Evolutionary conservation across 2,329 filamentous ascomycete genomes (phyloP).

Genomic region (Lasiodiplodia hormozganensis): DNA sequence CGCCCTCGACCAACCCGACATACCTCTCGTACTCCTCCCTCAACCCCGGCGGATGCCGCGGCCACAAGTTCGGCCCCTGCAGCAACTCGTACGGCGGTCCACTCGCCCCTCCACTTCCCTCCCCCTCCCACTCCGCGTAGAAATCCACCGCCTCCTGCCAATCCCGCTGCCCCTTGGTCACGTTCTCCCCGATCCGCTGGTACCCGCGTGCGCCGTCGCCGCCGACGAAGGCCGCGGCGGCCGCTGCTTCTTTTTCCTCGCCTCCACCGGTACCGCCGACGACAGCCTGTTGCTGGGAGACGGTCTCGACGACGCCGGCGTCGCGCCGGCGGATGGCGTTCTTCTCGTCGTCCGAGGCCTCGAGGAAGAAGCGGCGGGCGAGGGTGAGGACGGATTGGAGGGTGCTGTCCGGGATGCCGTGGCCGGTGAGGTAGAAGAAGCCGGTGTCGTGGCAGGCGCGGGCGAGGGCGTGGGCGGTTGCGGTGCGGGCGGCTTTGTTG

Average conservation of each 20-base stretch:
- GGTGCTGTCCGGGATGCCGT: constrained; percentile 44
- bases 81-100: constrained; percentile 38
- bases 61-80: constrained; percentile 54
- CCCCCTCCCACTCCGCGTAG: constrained; percentile 43
- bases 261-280: too few relatives aligned
- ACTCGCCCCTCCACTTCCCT: constrained; percentile 12
- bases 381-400: constrained; percentile 41
- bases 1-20: constrained; percentile 38
- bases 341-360: constrained; percentile 39
- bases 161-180: constrained; percentile 44
- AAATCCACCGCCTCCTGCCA: constrained; percentile 51
- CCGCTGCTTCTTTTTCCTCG: background rate
- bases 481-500: constrained; percentile 30
- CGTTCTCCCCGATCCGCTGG: constrained; percentile 47
- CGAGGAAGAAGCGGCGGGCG: constrained; percentile 44
- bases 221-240: background rate
- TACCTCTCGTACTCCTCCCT: constrained; percentile 43
- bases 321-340: constrained; percentile 42
- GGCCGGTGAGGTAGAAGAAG: constrained; percentile 53
- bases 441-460: constrained; percentile 48
- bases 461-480: constrained; percentile 43
- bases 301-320: constrained; percentile 37
- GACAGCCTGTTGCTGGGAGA: too few relatives aligned
- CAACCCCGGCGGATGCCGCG: constrained; percentile 40
- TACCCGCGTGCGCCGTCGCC: constrained; percentile 48